Evolutionary conservation across 192 early-diverging fungal species (phyloP), one percentile per base, ranked within the genome.

Genomic region (Backusella morwellensis): DNA sequence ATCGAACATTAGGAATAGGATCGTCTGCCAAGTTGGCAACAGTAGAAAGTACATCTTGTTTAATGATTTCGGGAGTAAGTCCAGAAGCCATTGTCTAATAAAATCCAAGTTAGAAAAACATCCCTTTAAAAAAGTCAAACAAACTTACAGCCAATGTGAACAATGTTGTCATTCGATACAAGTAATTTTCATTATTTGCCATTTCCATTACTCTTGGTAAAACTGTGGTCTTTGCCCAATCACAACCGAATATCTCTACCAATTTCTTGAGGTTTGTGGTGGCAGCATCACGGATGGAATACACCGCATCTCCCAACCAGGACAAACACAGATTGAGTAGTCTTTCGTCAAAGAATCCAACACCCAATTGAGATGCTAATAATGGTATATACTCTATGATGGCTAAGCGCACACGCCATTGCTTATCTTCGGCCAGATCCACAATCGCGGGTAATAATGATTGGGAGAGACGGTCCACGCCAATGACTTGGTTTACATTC

Each of bases 371-470:
- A 68, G 88, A 91, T 29, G 97, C 97, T 72, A 99, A 90, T 50
- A 99, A 86, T 35, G 98, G 98, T 78, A 99, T 97, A 79, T 99
- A 97, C 79, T 99, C 97, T 82, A 99, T 99, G 78, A 99, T 99
- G 4, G 98, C 98, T 81, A 98, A 86, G 29, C 98, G 94, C 72
- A 99, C 97, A 66, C 98, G 94, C 98, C 98, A 99, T 84, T 99
- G 98, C 89, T 99, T 99, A 85, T 99, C 98, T 87, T 99, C 97
- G 32, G 98, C 97, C 40, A 99, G 87, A 82, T 99, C 98, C 26
- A 99, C 93, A 80, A 99, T 98, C 1, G 98, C 98, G 5, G 98
- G 98, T 70, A 99, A 87, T 68, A 99, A 88, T 11, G 94, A 96
- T 78, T 98, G 97, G 56, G 98, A 98, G 42, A 99, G 88, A 34